Percentiles rank a stretch among this genome's conserved stretches.
phyloP scores from a whole-genome alignment of 2,329 filamentous ascomycete species.

The Chaetomium globosum region DNA sequence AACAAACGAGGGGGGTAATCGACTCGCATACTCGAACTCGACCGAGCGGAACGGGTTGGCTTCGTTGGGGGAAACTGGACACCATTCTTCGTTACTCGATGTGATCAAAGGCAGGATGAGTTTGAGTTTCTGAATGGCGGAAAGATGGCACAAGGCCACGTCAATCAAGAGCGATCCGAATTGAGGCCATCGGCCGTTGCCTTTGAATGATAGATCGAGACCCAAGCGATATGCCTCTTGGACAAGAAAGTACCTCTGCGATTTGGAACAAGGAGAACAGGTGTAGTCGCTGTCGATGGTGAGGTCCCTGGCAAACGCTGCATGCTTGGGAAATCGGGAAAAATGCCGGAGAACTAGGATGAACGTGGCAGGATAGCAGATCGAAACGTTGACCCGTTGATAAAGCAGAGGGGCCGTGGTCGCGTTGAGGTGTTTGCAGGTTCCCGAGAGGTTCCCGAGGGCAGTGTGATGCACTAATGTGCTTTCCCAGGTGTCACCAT shows the following conservation, averaged over 20 bases:
- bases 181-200: background rate
- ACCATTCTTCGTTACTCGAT: too few species aligned
- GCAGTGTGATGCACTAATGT: background rate
- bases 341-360: background rate
- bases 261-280: background rate
- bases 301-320: background rate
- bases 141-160: background rate
- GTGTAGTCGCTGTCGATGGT: background rate
- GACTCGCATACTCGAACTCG: background rate
- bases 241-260: background rate
- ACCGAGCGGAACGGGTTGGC: background rate
- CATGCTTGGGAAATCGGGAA: background rate
- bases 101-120: background rate
- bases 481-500: background rate
- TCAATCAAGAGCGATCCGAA: background rate
- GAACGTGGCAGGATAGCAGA: background rate
- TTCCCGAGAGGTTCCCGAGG: background rate
- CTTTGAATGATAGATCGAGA: background rate
- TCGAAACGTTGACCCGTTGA: background rate
- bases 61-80: background rate
- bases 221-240: conserved; percentile 3
- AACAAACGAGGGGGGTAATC: background rate
- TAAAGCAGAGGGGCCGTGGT: background rate
- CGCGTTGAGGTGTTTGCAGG: background rate
- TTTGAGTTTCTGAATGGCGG: background rate